Conservation (phyloP, 2,329 filamentous ascomycete species). For the Fusarium odoratissimum region DNA sequence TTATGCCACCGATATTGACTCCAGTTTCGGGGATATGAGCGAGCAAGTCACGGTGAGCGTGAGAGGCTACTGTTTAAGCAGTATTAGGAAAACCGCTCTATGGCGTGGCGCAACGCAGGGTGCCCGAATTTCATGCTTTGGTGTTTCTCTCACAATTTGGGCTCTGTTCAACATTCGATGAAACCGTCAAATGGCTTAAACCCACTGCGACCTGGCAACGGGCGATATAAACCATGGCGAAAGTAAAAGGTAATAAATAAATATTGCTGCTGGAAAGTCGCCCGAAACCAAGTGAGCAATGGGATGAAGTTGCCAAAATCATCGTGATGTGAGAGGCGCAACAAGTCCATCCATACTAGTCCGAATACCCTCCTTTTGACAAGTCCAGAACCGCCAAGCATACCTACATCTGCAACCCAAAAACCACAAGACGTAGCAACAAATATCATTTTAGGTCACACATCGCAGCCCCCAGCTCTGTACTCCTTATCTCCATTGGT, state of each 20-base stretch:
- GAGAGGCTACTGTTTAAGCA: neutral
- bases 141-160: neutral
- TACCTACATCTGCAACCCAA: neutral
- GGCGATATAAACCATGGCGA: fast-evolving
- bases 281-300: fast-evolving
- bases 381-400: neutral
- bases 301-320: neutral
- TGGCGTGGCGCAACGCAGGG: neutral
- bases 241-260: neutral
- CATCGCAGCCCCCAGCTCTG: neutral
- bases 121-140: neutral
- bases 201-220: neutral
- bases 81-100: neutral
- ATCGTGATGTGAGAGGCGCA: neutral
- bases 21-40: fast-evolving
- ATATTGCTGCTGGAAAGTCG: neutral
- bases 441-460: neutral
- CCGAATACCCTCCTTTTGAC: neutral
- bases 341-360: neutral
- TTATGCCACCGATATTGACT: neutral
- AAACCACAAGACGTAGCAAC: neutral
- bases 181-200: fast-evolving
- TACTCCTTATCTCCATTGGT: neutral
- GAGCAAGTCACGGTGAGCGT: fast-evolving
- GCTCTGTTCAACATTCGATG: too few species aligned